These are phyloP conservation scores for Ophiocordyceps australis DNA, from an alignment of 2,329 filamentous ascomycete genomes.

Conservation along the genomic window DNA sequence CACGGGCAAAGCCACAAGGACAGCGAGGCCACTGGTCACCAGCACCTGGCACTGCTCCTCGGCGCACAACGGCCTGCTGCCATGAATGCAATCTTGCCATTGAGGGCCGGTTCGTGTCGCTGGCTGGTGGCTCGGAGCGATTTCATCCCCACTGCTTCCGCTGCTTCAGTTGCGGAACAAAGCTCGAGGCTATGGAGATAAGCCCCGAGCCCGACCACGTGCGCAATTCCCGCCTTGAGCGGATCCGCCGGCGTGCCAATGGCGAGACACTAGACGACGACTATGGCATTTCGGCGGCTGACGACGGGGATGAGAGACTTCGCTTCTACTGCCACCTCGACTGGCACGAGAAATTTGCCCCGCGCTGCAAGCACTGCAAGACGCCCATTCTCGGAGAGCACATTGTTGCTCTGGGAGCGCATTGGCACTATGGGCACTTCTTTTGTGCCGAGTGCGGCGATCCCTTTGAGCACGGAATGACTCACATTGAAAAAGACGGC, in stretches of 20 bases:
- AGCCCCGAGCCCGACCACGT: constrained; percentile 71
- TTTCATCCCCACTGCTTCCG: constrained; percentile 91
- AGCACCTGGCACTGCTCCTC: constrained; percentile 23
- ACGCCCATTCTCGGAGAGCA: constrained; percentile 95
- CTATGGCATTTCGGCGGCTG: constrained; percentile 43
- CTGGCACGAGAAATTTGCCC: constrained; percentile 88
- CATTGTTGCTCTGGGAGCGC: constrained; percentile 79
- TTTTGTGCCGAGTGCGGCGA: constrained; percentile 98
- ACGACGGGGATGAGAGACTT: constrained; percentile 54
- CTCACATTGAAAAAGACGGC: constrained; percentile 81
- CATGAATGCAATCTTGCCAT: constrained; percentile 74
- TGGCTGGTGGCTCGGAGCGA: constrained; percentile 51
- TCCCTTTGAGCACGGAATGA: constrained; percentile 59
- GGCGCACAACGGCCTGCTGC: constrained; percentile 50
- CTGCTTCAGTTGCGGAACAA: constrained; percentile 73
- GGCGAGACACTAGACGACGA: constrained; percentile 43
- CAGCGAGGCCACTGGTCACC: constrained; percentile 41
- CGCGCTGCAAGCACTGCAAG: constrained; percentile 86
- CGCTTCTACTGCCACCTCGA: constrained; percentile 98
- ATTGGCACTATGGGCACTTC: constrained; percentile 96
- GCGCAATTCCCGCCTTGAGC: constrained; percentile 51
- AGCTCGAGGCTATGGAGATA: constrained; percentile 88
- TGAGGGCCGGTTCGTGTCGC: constrained; percentile 73
- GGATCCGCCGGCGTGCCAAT: constrained; percentile 43
- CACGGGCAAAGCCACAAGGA: constrained; percentile 19